A percentile compares a stretch with the other conserved stretches of the same genome.
Conservation (phyloP, 352 stramenopile genomes). For the Globisporangium nagaii region DNA sequence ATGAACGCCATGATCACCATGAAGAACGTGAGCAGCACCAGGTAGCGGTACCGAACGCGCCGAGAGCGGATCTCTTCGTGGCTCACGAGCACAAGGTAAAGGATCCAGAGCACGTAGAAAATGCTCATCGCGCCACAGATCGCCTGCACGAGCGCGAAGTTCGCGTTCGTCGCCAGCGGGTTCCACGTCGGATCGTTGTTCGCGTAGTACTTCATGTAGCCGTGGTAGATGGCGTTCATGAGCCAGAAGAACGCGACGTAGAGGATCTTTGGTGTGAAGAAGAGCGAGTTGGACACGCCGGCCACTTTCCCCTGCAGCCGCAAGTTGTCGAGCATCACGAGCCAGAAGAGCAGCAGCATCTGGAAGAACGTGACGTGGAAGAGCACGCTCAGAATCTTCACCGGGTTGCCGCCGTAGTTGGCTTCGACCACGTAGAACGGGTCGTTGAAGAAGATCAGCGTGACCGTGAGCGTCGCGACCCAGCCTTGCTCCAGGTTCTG, state of each 20-base stretch:
- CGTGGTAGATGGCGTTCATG: conserved; percentile 44
- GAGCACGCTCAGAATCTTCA: conserved; percentile 38
- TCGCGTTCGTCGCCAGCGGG: conserved; percentile 29
- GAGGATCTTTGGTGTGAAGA: conserved; percentile 45
- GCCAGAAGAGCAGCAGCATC: conserved; percentile 51
- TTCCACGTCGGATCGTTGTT: conserved; percentile 53
- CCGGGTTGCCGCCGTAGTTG: conserved; percentile 36
- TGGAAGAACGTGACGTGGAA: conserved; percentile 64
- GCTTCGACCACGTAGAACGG: conserved; percentile 52
- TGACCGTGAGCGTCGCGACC: conserved; percentile 35
- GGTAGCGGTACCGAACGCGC: conserved; percentile 42
- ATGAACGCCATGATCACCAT: conserved; percentile 47
- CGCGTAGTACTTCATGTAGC: conserved; percentile 57
- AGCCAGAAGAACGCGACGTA: conserved; percentile 52
- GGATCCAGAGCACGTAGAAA: conserved; percentile 47
- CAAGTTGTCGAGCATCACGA: conserved; percentile 53
- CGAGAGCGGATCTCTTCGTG: conserved; percentile 36
- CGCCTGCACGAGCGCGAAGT: conserved; percentile 28
- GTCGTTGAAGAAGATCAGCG: conserved; percentile 54
- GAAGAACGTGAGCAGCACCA: conserved; percentile 35
- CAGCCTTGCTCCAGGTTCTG: conserved; percentile 60
- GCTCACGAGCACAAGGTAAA: conserved; percentile 29
- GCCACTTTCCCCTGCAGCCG: conserved; percentile 40
- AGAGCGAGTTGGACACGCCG: conserved; percentile 45
- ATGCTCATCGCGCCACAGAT: conserved; percentile 36